These are phyloP conservation scores for Claviceps sp. DNA, from an alignment of 2,329 filamentous ascomycete species.

Conservation along the genomic window DNA sequence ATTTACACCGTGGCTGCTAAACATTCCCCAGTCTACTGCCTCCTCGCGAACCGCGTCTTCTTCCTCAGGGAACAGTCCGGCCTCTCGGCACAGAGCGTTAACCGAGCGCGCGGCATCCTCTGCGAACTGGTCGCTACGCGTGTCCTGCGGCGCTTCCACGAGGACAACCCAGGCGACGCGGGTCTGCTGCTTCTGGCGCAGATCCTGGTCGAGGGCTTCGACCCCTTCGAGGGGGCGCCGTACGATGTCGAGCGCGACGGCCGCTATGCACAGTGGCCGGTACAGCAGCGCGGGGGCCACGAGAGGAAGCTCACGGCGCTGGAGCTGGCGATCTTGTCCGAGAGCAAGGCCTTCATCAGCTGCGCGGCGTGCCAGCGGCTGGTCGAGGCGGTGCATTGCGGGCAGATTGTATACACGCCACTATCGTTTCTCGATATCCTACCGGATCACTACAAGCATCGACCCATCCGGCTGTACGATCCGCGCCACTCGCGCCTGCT, in stretches of 20 bases:
- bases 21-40: constrained; percentile 44
- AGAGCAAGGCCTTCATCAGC: constrained; percentile 54
- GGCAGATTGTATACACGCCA: constrained; percentile 57
- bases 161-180: constrained; percentile 48
- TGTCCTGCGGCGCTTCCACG: constrained; percentile 53
- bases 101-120: constrained; percentile 51
- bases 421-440: constrained; percentile 59
- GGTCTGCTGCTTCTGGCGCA: constrained; percentile 54
- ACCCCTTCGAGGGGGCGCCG: constrained; percentile 58
- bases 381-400: constrained; percentile 56
- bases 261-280: constrained; percentile 25
- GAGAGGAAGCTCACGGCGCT: constrained; percentile 51
- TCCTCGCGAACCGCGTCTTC: constrained; percentile 57
- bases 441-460: constrained; percentile 60
- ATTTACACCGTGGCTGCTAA: no score
- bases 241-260: constrained; percentile 39
- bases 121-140: constrained; percentile 58
- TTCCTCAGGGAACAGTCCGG: constrained; percentile 55
- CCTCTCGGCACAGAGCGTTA: constrained; percentile 55
- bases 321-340: constrained; percentile 58
- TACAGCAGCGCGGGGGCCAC: constrained; percentile 24
- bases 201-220: constrained; percentile 57
- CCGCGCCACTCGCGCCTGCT: constrained; percentile 50
- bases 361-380: constrained; percentile 56
- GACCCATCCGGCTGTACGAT: constrained; percentile 57